Base-by-base conservation (phyloP, 106 monocot species). In the Ottelia alismoides region DNA sequence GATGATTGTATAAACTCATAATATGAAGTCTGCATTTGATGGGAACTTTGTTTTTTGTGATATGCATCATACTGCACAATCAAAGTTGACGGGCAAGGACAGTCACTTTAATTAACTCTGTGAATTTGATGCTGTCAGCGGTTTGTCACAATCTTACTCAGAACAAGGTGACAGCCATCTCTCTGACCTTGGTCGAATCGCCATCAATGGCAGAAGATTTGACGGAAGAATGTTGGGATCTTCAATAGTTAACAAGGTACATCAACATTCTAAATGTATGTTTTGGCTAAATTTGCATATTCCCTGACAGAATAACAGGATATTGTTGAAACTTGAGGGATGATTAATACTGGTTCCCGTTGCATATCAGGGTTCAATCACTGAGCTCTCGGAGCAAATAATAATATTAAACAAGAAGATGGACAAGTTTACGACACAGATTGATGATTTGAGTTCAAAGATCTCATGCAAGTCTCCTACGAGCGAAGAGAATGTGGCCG, bases 71-170 rank as follows among this genome's bases (percentile, higher is more conserved):
- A n/a, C n/a, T n/a, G n/a, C n/a, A n/a, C n/a, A n/a, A n/a, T n/a
- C n/a, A n/a, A n/a, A n/a, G n/a, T n/a, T n/a, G n/a, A n/a, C n/a
- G n/a, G n/a, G n/a, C n/a, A n/a, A n/a, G n/a, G n/a, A n/a, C n/a
- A n/a, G n/a, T n/a, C n/a, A n/a, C n/a, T n/a, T n/a, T n/a, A n/a
- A n/a, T n/a, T n/a, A n/a, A n/a, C n/a, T n/a, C n/a, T n/a, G n/a
- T n/a, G n/a, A n/a, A n/a, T n/a, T n/a, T n/a, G n/a, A n/a, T n/a
- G n/a, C n/a, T n/a, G 14, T 30, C 79, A 88, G 84, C 72, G 84
- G 84, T 51, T 43, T 89, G 49, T 81, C 96, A 27, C 89, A 77
- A 18, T 89, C 96, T 21, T 93, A 80, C 53, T 83, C 92, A 23
- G 60, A 68, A 30, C 78, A 77, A 27, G 55, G 76, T 17, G 96